Conservation (phyloP, 2,329 filamentous ascomycete species). For the Diaporthe citri region DNA sequence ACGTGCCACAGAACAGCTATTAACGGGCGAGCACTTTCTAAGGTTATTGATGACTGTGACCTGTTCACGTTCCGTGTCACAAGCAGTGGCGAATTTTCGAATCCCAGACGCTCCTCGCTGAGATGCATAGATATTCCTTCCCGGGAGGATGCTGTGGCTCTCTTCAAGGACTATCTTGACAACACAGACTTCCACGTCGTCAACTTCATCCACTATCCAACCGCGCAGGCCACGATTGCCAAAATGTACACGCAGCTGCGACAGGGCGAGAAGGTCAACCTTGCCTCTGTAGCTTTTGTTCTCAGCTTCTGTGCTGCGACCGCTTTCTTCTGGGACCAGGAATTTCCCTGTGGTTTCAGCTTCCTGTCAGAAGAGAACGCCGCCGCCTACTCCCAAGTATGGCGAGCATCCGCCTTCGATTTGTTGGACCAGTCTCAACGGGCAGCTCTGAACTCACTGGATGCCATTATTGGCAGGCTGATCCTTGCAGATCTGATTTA, state of each 20-base stretch:
- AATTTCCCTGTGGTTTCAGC: neutral
- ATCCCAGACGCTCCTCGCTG: neutral
- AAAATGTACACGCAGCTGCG: conserved; percentile 42
- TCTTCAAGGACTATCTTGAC: conserved; percentile 47
- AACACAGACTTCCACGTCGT: conserved; percentile 42
- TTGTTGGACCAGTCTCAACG: conserved; percentile 52
- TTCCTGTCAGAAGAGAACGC: conserved; percentile 43
- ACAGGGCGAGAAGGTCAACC: conserved; percentile 36
- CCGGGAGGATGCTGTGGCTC: conserved; percentile 44
- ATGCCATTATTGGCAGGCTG: conserved; percentile 53
- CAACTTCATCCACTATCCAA: conserved; percentile 43
- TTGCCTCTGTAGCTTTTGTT: conserved; percentile 45
- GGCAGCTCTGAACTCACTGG: conserved; percentile 47
- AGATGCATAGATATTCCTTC: conserved; percentile 30
- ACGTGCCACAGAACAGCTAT: neutral
- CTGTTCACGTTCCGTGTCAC: conserved; percentile 33
- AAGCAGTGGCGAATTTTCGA: neutral
- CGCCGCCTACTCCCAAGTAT: conserved; percentile 41
- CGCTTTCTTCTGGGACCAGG: conserved; percentile 47
- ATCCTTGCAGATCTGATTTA: conserved; percentile 54
- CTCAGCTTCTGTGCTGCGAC: conserved; percentile 47
- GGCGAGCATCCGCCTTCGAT: conserved; percentile 52
- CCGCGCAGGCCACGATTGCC: conserved; percentile 40
- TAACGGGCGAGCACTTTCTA: neutral
- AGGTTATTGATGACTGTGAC: conserved; percentile 32